phyloP scores from a whole-genome alignment of 345 rosid genomes.

The Gossypium rotundifolium region DNA sequence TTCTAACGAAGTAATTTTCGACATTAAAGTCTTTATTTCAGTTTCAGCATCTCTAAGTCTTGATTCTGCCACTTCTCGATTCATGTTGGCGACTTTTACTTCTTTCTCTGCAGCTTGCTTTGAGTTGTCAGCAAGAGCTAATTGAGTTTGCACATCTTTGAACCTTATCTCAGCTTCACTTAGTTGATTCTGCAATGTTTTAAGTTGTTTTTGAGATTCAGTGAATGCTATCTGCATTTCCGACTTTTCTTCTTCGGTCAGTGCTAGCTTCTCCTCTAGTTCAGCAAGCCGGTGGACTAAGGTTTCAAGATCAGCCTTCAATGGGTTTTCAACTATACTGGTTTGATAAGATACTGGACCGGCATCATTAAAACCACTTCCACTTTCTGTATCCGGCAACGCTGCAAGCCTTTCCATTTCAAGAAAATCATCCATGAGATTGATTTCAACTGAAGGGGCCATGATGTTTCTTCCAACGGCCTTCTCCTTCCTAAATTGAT shows the following conservation, averaged over 20 bases:
- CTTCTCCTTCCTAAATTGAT: constrained; percentile 37
- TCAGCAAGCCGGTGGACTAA: constrained; percentile 47
- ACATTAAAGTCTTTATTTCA: constrained; percentile 41
- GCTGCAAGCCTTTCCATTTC: constrained; percentile 91
- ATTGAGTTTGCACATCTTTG: constrained; percentile 33
- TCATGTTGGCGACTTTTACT: constrained; percentile 32
- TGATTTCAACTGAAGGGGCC: constrained; percentile 40
- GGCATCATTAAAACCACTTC: constrained; percentile 26
- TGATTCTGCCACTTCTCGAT: constrained; percentile 42
- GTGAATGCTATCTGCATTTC: constrained; percentile 42
- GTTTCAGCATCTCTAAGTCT: constrained; percentile 44
- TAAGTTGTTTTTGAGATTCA: constrained; percentile 42
- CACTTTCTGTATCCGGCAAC: constrained; percentile 30
- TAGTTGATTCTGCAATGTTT: constrained; percentile 32
- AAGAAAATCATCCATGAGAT: constrained; percentile 95
- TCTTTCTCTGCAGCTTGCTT: constrained; percentile 46
- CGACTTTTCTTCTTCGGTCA: constrained; percentile 46
- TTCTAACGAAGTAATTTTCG: constrained; percentile 42
- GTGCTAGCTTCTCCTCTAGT: constrained; percentile 53
- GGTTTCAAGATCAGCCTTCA: constrained; percentile 44
- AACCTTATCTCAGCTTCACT: constrained; percentile 40
- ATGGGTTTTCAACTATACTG: constrained; percentile 23
- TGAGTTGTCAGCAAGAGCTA: constrained; percentile 36
- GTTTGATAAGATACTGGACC: constrained; percentile 26
- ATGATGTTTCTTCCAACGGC: constrained; percentile 26